Percentiles rank a stretch among this genome's conserved stretches.
phyloP scores from a whole-genome alignment of 1,139 yeast genomes.

The Trichomonascaceae sp. region DNA sequence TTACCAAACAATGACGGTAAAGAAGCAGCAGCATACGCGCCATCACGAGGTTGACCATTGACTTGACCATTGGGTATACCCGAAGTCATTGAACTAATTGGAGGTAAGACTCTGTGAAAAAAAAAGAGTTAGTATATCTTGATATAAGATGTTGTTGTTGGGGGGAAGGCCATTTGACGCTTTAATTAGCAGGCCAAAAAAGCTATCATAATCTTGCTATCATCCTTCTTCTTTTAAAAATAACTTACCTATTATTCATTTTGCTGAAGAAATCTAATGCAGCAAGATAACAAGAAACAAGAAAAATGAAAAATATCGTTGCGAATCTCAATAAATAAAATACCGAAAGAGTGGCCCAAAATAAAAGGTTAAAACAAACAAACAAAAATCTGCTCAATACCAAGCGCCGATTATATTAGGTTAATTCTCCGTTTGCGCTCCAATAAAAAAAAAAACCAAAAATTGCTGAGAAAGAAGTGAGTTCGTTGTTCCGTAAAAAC shows the following conservation, averaged over 20 bases:
- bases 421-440: not conserved
- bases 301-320: not conserved
- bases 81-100: conserved; percentile 4
- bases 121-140: not conserved
- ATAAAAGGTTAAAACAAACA: not conserved
- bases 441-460: not conserved
- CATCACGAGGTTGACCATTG: not conserved
- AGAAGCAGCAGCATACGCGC: not conserved
- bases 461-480: not conserved
- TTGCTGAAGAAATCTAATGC: not conserved
- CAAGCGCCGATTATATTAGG: not conserved
- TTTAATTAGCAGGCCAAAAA: not conserved
- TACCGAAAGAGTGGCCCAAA: not conserved
- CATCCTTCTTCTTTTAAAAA: not conserved
- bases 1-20: conserved; percentile 7
- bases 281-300: not conserved
- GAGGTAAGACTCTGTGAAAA: conserved; percentile 1
- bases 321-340: not conserved
- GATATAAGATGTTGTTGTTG: not conserved
- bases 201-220: not conserved
- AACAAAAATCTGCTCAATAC: not conserved
- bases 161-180: not conserved
- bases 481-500: not conserved
- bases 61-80: not conserved
- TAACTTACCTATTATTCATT: not conserved